A percentile compares a stretch with the other conserved stretches of the same genome.
Evolutionary conservation across 345 rosid genomes (phyloP).

Genomic region (Microthlaspi erraticum): DNA sequence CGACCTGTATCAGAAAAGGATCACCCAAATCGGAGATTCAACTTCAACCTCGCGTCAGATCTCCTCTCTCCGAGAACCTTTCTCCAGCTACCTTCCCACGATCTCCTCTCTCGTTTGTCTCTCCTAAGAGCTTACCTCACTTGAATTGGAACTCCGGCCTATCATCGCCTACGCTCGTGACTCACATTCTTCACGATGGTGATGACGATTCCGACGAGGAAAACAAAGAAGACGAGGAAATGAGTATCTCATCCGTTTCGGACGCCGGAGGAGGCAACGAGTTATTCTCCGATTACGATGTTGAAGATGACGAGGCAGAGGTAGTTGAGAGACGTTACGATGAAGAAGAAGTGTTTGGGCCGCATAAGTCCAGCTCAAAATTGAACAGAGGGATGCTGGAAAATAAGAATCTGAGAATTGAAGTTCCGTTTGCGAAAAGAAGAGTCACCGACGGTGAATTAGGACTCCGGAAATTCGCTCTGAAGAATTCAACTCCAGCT

Average conservation of each 20-base stretch:
- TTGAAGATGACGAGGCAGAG: slow-evolving; percentile 44
- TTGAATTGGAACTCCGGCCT: slow-evolving; percentile 60
- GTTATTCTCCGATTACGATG: slow-evolving; percentile 49
- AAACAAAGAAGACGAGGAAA: slow-evolving; percentile 42
- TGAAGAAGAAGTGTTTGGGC: slow-evolving; percentile 49
- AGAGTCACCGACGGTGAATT: slow-evolving; percentile 63
- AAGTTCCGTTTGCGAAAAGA: slow-evolving; percentile 59
- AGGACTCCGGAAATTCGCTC: slow-evolving; percentile 37
- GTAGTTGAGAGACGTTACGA: slow-evolving; percentile 33
- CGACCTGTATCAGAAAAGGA: slow-evolving; percentile 77
- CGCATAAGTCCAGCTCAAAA: slow-evolving; percentile 38
- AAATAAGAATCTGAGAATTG: slow-evolving; percentile 67
- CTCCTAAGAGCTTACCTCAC: slow-evolving; percentile 60
- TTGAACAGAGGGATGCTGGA: slow-evolving; percentile 64
- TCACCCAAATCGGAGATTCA: slow-evolving; percentile 42
- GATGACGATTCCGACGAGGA: slow-evolving; percentile 29
- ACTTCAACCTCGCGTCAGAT: slow-evolving; percentile 56
- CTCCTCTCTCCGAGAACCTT: slow-evolving; percentile 69
- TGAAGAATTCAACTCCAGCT: slow-evolving; percentile 47
- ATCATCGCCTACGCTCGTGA: slow-evolving; percentile 51
- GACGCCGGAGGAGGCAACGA: slow-evolving; percentile 46
- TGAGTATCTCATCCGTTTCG: slow-evolving; percentile 71
- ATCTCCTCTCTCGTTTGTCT: slow-evolving; percentile 29
- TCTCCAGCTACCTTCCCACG: slow-evolving; percentile 30
- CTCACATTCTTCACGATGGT: slow-evolving; percentile 39